phyloP scores from a whole-genome alignment of 345 rosid genomes.

The Eucalyptus shirleyi region DNA sequence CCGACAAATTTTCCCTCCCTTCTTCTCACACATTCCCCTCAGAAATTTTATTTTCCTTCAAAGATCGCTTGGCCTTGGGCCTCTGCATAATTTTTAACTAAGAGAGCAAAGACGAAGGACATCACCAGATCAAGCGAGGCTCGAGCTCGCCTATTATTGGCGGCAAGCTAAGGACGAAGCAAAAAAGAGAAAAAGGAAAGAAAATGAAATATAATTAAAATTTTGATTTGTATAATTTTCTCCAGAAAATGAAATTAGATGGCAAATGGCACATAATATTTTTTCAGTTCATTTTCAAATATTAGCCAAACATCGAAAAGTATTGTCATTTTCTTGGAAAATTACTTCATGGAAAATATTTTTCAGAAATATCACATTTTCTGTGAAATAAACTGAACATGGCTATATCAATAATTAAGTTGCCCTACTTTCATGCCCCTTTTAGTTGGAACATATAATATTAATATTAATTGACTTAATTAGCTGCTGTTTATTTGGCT shows the following conservation, averaged over 20 bases:
- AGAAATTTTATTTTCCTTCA: background rate
- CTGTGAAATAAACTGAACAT: rapidly evolving
- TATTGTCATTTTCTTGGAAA: background rate
- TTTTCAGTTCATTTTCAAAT: background rate
- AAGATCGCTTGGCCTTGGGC: background rate
- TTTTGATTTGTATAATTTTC: background rate
- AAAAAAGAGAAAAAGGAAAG: background rate
- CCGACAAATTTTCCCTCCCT: background rate
- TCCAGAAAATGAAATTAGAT: too few species aligned
- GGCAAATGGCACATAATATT: background rate
- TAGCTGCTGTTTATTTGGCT: background rate
- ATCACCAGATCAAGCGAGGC: background rate
- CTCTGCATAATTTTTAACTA: background rate
- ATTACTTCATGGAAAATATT: too few species aligned
- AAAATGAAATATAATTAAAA: too few species aligned
- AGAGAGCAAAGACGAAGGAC: background rate
- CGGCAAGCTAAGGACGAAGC: background rate
- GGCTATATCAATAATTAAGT: background rate
- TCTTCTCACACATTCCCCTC: background rate
- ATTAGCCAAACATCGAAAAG: rapidly evolving
- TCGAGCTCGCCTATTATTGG: rapidly evolving
- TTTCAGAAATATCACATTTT: too few species aligned
- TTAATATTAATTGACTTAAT: background rate
- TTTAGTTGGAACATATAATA: background rate
- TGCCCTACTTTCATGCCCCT: too few species aligned